phyloP scores from a whole-genome alignment of 1,284 basidiomycete species.

The Bjerkandera adusta region DNA sequence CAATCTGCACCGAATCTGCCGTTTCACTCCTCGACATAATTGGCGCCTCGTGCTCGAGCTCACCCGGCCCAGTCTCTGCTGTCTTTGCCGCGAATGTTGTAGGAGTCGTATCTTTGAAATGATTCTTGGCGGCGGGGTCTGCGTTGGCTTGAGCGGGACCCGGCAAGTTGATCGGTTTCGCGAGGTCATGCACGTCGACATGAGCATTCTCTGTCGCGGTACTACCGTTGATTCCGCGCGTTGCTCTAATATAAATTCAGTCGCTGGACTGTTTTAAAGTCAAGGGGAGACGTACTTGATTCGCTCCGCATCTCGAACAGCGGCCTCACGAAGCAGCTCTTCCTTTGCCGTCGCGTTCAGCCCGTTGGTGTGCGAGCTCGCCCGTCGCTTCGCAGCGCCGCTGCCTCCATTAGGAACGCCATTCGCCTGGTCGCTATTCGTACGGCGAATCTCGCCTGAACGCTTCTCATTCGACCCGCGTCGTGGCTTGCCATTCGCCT shows the following conservation, averaged over 20 bases:
- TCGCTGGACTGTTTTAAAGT: background rate
- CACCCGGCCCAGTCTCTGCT: background rate
- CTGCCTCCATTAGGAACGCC: too few relatives aligned
- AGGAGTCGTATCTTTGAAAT: background rate
- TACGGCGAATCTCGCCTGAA: background rate
- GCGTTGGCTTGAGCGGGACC: slow-evolving; percentile 1
- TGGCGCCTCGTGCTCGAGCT: slow-evolving; percentile 8
- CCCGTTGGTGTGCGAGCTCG: background rate
- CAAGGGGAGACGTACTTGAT: slow-evolving; percentile 13
- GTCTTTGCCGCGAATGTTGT: background rate
- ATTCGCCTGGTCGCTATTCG: slow-evolving; percentile 1
- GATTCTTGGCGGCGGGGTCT: slow-evolving; percentile 2
- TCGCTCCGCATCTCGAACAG: slow-evolving; percentile 12
- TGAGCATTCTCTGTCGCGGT: slow-evolving; percentile 9
- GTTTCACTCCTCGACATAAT: slow-evolving; percentile 11
- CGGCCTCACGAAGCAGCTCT: slow-evolving; percentile 11
- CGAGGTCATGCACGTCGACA: slow-evolving; percentile 7
- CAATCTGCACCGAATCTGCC: slow-evolving; percentile 13
- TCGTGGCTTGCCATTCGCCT: background rate
- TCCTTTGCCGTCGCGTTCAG: slow-evolving; percentile 6
- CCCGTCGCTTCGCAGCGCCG: background rate
- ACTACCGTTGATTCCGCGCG: slow-evolving; percentile 10
- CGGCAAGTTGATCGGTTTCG: slow-evolving; percentile 5
- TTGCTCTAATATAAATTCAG: too few relatives aligned
- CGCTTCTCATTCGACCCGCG: slow-evolving; percentile 3